Conservation (phyloP, 139 green algal genomes). For the Eudorina sp. region DNA sequence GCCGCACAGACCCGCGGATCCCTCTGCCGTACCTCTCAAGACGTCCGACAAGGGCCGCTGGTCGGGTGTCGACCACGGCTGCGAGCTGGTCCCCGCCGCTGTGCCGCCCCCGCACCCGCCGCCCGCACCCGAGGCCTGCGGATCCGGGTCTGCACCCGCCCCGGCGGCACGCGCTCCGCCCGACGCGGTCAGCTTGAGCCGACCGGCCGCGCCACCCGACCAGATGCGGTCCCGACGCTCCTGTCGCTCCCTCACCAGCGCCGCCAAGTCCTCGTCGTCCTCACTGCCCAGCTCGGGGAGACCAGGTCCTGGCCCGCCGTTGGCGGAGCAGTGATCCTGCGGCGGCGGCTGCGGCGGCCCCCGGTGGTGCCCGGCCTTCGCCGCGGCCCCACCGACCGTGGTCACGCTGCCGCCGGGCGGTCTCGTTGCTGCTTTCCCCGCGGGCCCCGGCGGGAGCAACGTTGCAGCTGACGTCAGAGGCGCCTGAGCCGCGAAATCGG, state of each 20-base stretch:
- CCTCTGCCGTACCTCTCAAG: too few relatives aligned
- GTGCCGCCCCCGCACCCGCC: not conserved
- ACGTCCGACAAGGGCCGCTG: conserved; percentile 14
- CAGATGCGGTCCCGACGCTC: not conserved
- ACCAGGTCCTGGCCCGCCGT: not conserved
- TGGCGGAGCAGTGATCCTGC: too few relatives aligned
- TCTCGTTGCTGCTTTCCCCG: not conserved
- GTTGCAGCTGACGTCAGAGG: too few relatives aligned
- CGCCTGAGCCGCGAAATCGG: too few relatives aligned
- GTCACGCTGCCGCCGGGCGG: not conserved
- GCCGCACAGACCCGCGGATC: too few relatives aligned
- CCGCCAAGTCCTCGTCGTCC: conserved; percentile 6
- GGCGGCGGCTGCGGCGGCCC: too few relatives aligned
- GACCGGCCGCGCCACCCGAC: not conserved
- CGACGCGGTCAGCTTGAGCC: not conserved
- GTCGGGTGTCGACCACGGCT: not conserved
- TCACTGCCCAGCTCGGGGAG: not conserved
- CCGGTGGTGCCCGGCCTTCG: not conserved
- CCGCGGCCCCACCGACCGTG: too few relatives aligned
- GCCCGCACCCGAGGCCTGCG: not conserved
- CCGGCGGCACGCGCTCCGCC: not conserved
- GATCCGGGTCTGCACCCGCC: too few relatives aligned
- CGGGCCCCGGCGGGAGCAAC: too few relatives aligned
- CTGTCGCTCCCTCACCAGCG: conserved; percentile 27
- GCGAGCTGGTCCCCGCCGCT: not conserved